phyloP scores from a whole-genome alignment of 495 filamentous ascomycete species.

The Arthonia radiata region DNA sequence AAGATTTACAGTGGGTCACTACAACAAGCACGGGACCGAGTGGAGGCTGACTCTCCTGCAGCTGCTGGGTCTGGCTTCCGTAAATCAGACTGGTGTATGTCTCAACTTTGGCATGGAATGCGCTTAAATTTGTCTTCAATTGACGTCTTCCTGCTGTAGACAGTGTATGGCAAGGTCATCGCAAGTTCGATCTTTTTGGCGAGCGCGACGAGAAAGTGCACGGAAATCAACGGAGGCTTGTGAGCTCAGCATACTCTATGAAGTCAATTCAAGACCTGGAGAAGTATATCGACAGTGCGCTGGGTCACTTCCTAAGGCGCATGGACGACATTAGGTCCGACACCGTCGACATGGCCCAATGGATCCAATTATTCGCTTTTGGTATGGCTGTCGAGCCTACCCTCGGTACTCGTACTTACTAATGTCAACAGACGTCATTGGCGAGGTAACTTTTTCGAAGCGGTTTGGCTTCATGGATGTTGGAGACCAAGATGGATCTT shows the following conservation, averaged over 20 bases:
- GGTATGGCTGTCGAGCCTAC: too few relatives aligned
- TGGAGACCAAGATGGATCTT: too few relatives aligned
- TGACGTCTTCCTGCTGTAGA: too few relatives aligned
- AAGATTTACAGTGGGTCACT: slow-evolving; percentile 19
- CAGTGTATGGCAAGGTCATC: slow-evolving; percentile 10
- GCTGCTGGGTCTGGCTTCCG: slow-evolving; percentile 11
- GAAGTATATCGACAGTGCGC: slow-evolving; percentile 9
- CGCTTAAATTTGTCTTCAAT: too few relatives aligned
- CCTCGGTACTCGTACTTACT: too few relatives aligned
- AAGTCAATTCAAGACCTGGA: slow-evolving; percentile 10
- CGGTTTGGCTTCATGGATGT: slow-evolving; percentile 8
- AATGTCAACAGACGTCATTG: slow-evolving; percentile 10
- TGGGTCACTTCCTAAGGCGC: slow-evolving; percentile 10
- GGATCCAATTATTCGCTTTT: slow-evolving; percentile 23
- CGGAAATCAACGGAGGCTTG: slow-evolving; percentile 10
- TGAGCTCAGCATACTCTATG: slow-evolving; percentile 13
- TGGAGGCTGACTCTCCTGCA: not conserved
- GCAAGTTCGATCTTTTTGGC: slow-evolving; percentile 14
- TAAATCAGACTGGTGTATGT: slow-evolving; percentile 9
- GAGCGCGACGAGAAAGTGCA: slow-evolving; percentile 18
- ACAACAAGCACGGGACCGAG: not conserved
- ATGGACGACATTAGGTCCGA: slow-evolving; percentile 6
- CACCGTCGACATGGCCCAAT: slow-evolving; percentile 14
- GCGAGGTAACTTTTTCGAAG: slow-evolving; percentile 5
- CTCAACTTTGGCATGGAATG: too few relatives aligned